phyloP scores from a whole-genome alignment of 768 basidiomycete species.

The Hygrocybe coccinea region DNA sequence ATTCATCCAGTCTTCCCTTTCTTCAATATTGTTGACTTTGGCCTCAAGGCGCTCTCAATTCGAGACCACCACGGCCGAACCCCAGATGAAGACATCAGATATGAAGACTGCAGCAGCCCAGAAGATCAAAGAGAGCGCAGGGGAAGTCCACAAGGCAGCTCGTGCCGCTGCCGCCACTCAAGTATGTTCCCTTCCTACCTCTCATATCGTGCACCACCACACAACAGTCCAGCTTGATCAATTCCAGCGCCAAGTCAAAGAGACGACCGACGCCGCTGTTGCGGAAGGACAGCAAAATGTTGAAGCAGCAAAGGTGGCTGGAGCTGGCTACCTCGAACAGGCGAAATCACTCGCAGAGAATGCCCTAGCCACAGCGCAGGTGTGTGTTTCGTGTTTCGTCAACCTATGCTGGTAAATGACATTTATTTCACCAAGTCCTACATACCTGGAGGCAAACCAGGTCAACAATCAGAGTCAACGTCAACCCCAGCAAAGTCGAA shows the following conservation, averaged over 20 bases:
- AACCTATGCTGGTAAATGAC: neutral
- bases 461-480: conserved; percentile 2
- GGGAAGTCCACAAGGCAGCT: no score
- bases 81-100: no score
- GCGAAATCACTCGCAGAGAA: conserved; percentile 45
- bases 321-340: conserved; percentile 49
- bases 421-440: conserved; percentile 13
- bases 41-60: no score
- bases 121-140: no score
- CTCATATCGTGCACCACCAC: neutral
- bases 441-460: conserved; percentile 11
- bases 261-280: conserved; percentile 50
- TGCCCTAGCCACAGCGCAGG: conserved; percentile 45
- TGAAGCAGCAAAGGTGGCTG: conserved; percentile 40
- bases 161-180: no score
- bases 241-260: conserved; percentile 31
- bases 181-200: no score
- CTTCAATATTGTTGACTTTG: no score
- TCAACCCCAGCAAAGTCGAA: conserved; percentile 3
- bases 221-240: conserved; percentile 24
- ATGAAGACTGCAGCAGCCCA: no score
- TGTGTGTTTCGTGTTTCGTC: conserved; percentile 14
- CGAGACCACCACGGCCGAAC: no score
- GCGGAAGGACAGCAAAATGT: conserved; percentile 52
- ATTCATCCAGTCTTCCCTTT: no score